Conservation (phyloP, 495 filamentous ascomycete species). For the Pyrenopolyporus hunteri region DNA sequence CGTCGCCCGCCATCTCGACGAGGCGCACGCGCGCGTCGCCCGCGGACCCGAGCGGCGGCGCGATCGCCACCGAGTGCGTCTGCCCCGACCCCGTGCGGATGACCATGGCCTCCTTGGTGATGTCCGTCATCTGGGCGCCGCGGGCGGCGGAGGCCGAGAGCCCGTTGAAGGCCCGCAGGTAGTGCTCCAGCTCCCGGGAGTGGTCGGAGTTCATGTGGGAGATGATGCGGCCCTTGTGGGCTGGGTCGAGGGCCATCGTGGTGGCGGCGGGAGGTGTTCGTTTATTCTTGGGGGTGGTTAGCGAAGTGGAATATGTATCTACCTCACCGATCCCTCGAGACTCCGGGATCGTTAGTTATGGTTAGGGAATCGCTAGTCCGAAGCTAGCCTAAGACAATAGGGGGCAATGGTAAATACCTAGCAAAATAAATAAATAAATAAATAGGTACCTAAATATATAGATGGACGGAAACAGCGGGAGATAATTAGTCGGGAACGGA, state of each 20-base stretch:
- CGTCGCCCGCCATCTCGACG: conserved; percentile 62
- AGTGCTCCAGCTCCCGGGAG: conserved; percentile 66
- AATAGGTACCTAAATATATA: no score
- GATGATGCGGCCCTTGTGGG: conserved; percentile 67
- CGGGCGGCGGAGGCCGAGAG: conserved; percentile 55
- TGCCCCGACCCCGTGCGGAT: conserved; percentile 47
- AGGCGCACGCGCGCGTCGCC: conserved; percentile 67
- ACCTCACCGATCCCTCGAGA: no score
- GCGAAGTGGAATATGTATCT: no score
- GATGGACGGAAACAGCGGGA: no score
- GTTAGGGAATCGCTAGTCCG: no score
- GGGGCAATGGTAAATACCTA: no score
- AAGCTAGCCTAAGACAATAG: no score
- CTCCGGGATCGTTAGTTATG: no score
- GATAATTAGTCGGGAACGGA: no score
- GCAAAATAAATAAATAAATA: no score
- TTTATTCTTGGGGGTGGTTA: neutral
- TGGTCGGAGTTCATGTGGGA: conserved; percentile 85
- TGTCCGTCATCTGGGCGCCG: conserved; percentile 62
- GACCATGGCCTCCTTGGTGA: conserved; percentile 63
- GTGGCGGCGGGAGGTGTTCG: neutral
- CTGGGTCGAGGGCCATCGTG: conserved; percentile 38
- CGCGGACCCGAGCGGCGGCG: conserved; percentile 63
- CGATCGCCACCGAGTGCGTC: conserved; percentile 59
- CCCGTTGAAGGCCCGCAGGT: conserved; percentile 66